Evolutionary conservation across 2,329 filamentous ascomycete genomes (phyloP).

Genomic region (Cladosporium sp.): DNA sequence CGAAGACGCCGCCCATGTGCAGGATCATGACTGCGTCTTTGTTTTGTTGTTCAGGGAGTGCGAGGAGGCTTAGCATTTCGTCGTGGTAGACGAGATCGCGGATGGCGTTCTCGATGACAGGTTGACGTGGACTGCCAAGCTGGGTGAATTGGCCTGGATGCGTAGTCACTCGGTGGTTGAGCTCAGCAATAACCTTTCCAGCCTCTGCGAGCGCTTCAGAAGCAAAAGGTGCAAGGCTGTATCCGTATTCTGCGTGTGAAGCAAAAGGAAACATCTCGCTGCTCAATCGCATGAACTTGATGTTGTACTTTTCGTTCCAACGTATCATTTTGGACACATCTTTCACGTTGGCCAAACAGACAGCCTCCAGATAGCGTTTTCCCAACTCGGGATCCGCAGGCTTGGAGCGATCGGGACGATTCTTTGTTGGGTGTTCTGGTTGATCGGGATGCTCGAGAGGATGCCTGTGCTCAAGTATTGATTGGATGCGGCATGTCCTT

Average conservation of each 20-base stretch:
- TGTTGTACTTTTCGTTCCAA: slow-evolving; percentile 90
- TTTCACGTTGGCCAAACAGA: slow-evolving; percentile 76
- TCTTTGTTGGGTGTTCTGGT: slow-evolving; percentile 78
- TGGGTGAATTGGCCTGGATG: slow-evolving; percentile 94
- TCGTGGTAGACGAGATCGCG: slow-evolving; percentile 85
- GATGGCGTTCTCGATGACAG: slow-evolving; percentile 71
- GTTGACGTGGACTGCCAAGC: slow-evolving; percentile 72
- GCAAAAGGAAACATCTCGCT: slow-evolving; percentile 98
- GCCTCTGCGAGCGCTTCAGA: slow-evolving; percentile 70
- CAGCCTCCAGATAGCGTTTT: slow-evolving; percentile 65
- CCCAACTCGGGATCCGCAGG: slow-evolving; percentile 64
- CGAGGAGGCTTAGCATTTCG: slow-evolving; percentile 74
- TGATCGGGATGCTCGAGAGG: slow-evolving; percentile 70
- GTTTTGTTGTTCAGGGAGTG: slow-evolving; percentile 71
- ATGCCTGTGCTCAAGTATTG: slow-evolving; percentile 83
- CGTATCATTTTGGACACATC: slow-evolving; percentile 81
- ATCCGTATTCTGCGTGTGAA: slow-evolving; percentile 81
- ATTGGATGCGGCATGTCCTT: slow-evolving; percentile 83
- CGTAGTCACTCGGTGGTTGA: slow-evolving; percentile 81
- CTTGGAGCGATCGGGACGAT: slow-evolving; percentile 72
- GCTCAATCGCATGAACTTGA: slow-evolving; percentile 86
- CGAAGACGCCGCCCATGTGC: slow-evolving; percentile 88
- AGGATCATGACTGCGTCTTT: slow-evolving; percentile 90
- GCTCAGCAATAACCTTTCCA: slow-evolving; percentile 69
- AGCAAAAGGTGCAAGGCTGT: slow-evolving; percentile 78